These are phyloP conservation scores for Beauveria rudraprayagi DNA, from an alignment of 2,329 filamentous ascomycete species.

Conservation along the genomic window DNA sequence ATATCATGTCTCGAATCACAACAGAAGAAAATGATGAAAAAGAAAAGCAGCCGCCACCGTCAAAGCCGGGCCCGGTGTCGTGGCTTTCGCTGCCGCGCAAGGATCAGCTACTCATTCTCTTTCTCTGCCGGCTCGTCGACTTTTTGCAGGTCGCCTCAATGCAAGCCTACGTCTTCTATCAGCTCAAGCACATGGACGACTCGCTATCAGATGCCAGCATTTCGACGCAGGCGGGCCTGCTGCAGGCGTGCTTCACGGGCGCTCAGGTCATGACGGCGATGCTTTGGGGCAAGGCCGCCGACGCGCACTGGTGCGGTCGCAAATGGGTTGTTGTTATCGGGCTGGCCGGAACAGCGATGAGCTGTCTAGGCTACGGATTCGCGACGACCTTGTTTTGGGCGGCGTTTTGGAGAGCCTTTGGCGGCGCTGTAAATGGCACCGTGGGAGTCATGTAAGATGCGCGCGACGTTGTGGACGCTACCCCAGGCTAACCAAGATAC, in stretches of 20 bases:
- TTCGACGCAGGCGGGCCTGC: conserved; percentile 59
- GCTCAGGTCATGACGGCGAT: conserved; percentile 68
- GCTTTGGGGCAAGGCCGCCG: conserved; percentile 61
- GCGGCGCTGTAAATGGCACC: conserved; percentile 47
- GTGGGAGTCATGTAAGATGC: conserved; percentile 40
- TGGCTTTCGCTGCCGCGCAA: conserved; percentile 66
- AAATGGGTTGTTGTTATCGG: conserved; percentile 66
- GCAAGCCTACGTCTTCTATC: conserved; percentile 68
- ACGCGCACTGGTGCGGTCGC: conserved; percentile 51
- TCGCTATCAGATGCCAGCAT: conserved; percentile 47
- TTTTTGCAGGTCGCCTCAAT: conserved; percentile 63
- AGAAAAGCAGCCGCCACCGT: not conserved
- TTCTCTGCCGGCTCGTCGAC: conserved; percentile 62
- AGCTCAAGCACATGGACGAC: conserved; percentile 58
- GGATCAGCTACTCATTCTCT: conserved; percentile 61
- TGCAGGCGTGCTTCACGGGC: conserved; percentile 64
- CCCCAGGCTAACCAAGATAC: not conserved
- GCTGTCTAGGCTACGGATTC: conserved; percentile 66
- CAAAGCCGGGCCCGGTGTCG: conserved; percentile 37
- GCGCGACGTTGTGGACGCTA: not conserved
- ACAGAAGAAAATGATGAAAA: not conserved
- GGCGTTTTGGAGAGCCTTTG: conserved; percentile 56
- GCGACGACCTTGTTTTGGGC: conserved; percentile 56
- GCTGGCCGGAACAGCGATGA: conserved; percentile 57
- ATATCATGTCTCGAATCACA: not conserved